Conservation (phyloP, 352 stramenopile genomes). For the Phytophthora fragariae region DNA sequence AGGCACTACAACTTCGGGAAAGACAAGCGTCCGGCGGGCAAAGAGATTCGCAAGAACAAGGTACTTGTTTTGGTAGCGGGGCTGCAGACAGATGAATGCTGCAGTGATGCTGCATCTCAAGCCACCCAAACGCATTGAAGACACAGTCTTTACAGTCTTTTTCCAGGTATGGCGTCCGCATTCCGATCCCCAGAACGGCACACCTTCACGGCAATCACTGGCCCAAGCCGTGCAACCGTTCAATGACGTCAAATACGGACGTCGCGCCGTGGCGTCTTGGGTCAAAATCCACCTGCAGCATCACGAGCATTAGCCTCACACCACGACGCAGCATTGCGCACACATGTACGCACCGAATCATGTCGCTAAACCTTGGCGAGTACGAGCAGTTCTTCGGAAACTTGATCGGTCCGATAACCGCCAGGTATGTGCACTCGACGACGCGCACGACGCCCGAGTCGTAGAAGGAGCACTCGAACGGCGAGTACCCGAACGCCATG, state of each 20-base stretch:
- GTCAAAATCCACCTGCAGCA: conserved; percentile 72
- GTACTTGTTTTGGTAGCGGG: too few relatives aligned
- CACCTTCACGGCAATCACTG: conserved; percentile 11
- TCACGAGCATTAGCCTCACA: background rate
- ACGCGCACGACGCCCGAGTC: conserved; percentile 70
- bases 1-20: too few relatives aligned
- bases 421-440: conserved; percentile 88
- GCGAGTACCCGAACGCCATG: conserved; percentile 91
- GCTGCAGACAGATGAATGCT: too few relatives aligned
- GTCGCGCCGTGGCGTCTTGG: conserved; percentile 54
- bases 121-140: background rate
- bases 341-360: conserved; percentile 62
- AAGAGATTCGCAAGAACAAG: too few relatives aligned
- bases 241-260: conserved; percentile 75
- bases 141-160: background rate
- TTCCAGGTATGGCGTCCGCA: background rate
- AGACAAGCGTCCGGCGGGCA: too few relatives aligned
- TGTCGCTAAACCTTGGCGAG: conserved; percentile 67
- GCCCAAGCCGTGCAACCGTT: conserved; percentile 53
- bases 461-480: conserved; percentile 89
- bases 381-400: conserved; percentile 72
- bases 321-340: background rate
- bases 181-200: background rate
- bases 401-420: conserved; percentile 86
- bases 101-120: too few relatives aligned